phyloP scores from a whole-genome alignment of 208 protist species.

The Tritrichomonas musculus region DNA sequence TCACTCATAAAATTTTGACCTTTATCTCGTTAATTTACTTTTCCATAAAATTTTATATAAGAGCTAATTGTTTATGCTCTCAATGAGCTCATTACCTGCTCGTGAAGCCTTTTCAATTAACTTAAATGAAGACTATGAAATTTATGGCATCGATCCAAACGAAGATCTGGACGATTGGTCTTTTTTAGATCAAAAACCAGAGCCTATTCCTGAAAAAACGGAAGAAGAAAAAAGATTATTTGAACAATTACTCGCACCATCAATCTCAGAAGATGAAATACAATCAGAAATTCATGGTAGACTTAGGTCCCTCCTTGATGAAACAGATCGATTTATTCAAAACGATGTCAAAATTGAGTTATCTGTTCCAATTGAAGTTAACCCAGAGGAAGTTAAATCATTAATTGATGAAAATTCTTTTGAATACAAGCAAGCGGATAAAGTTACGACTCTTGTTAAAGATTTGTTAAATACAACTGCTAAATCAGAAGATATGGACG shows the following conservation, averaged over 20 bases:
- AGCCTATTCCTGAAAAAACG: neutral
- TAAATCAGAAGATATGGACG: neutral
- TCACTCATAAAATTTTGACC: too few species aligned
- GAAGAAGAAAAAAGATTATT: conserved; percentile 25
- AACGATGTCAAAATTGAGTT: neutral
- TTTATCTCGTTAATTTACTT: too few species aligned
- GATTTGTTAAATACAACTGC: neutral
- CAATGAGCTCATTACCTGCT: too few species aligned
- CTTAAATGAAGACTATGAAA: conserved; percentile 6
- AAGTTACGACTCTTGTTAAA: neutral
- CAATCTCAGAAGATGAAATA: neutral
- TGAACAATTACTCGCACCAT: neutral
- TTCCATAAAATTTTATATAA: too few species aligned
- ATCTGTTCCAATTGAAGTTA: neutral
- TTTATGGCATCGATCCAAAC: neutral
- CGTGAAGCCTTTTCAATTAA: neutral
- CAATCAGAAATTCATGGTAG: neutral
- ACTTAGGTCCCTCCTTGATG: neutral
- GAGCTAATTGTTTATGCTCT: too few species aligned
- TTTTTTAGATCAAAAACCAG: conserved; percentile 2
- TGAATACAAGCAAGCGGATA: neutral
- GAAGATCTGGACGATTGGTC: conserved; percentile 26
- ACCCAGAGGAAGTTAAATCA: neutral
- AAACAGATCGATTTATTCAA: neutral
- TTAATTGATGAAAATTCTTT: neutral